A percentile compares a stretch with the other conserved stretches of the same genome.
Conservation (phyloP, 129 eudicot genomes). For the Mikania micrantha region DNA sequence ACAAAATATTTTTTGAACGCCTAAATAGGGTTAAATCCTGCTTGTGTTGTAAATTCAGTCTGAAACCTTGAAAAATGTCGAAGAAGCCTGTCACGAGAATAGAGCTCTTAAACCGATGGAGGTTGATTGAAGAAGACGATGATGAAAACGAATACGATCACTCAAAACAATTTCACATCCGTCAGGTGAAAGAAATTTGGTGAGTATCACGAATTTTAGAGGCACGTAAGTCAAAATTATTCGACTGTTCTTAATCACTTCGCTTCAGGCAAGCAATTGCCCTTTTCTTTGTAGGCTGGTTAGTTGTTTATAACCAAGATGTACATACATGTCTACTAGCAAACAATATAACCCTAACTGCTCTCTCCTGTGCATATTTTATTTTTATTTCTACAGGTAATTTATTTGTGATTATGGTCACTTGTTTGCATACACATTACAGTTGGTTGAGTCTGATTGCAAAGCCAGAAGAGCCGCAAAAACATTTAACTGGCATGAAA, state of each 20-base stretch:
- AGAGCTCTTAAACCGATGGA: slow-evolving; percentile 73
- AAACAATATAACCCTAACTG: too few species aligned
- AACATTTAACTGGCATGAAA: neutral
- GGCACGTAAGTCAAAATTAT: too few species aligned
- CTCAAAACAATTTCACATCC: slow-evolving; percentile 43
- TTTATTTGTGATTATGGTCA: too few species aligned
- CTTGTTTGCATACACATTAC: too few species aligned
- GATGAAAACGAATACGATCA: slow-evolving; percentile 28
- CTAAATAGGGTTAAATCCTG: slow-evolving; percentile 15
- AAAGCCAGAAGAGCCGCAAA: neutral
- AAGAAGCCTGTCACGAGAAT: slow-evolving; percentile 33
- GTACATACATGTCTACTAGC: too few species aligned
- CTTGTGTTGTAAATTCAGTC: too few species aligned
- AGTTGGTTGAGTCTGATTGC: neutral
- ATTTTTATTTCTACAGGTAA: neutral
- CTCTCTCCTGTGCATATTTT: too few species aligned
- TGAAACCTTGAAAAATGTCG: slow-evolving; percentile 36
- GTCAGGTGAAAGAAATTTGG: slow-evolving; percentile 71
- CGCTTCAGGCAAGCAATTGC: neutral
- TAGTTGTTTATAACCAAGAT: neutral
- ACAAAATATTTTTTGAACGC: too few species aligned
- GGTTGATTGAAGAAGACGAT: slow-evolving; percentile 64
- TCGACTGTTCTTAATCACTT: neutral
- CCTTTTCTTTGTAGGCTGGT: slow-evolving; percentile 2
- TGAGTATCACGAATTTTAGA: neutral